Evolutionary conservation across 2,329 filamentous ascomycete species (phyloP).

Genomic region (Neofusicoccum umdonicola): DNA sequence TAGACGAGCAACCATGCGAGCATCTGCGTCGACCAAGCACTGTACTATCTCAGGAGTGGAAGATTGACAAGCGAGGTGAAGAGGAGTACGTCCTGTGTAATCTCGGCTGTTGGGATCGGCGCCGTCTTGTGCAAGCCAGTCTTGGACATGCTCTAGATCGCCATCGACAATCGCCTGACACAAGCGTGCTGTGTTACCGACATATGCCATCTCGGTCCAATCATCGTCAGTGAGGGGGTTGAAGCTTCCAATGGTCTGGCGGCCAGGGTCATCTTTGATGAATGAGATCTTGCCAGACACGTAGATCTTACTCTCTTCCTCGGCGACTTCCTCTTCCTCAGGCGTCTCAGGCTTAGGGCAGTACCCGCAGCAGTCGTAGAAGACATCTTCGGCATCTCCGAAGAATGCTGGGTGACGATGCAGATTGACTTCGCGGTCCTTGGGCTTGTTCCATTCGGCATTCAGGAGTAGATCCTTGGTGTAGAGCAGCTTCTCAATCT

Average conservation of each 20-base stretch:
- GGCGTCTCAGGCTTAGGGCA: constrained; percentile 69
- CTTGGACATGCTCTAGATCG: constrained; percentile 66
- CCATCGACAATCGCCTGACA: constrained; percentile 79
- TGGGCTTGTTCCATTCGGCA: constrained; percentile 76
- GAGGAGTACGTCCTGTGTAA: constrained; percentile 73
- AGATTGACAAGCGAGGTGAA: constrained; percentile 71
- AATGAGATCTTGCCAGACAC: constrained; percentile 73
- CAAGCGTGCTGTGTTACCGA: constrained; percentile 72
- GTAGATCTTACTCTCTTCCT: constrained; percentile 72
- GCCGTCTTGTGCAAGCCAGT: constrained; percentile 67
- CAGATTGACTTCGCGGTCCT: constrained; percentile 72
- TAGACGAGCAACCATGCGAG: constrained; percentile 69
- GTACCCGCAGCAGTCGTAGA: constrained; percentile 77
- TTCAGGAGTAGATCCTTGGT: constrained; percentile 80
- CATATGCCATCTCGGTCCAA: constrained; percentile 89
- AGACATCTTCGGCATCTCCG: constrained; percentile 69
- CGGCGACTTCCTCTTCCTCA: constrained; percentile 68
- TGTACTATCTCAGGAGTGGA: constrained; percentile 70
- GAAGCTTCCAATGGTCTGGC: constrained; percentile 71
- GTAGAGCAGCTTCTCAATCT: constrained; percentile 79
- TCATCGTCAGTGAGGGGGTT: constrained; percentile 78
- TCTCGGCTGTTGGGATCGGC: constrained; percentile 72
- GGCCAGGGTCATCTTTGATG: constrained; percentile 76
- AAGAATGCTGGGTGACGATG: constrained; percentile 87
- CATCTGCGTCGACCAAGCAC: constrained; percentile 67